These are phyloP conservation scores for Kwoniella shandongensis DNA, from an alignment of 768 basidiomycete genomes.

Conservation along the genomic window DNA sequence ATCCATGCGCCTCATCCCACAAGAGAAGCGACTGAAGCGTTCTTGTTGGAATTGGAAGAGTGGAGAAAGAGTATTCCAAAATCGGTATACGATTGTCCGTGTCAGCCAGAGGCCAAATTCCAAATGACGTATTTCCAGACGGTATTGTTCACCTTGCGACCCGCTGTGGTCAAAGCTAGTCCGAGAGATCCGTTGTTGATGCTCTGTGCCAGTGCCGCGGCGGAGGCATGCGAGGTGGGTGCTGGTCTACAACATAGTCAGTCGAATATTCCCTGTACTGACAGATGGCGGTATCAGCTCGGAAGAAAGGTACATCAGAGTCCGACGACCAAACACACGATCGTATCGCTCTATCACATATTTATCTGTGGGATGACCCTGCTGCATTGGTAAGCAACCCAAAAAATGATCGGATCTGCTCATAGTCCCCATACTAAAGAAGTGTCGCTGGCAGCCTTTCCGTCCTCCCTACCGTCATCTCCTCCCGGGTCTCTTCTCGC, in stretches of 20 bases:
- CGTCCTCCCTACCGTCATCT: slow-evolving; percentile 7
- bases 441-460: slow-evolving; percentile 5
- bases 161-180: slow-evolving; percentile 10
- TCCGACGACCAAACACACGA: slow-evolving; percentile 9
- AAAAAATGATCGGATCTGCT: too few relatives aligned
- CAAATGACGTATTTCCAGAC: slow-evolving; percentile 18
- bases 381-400: slow-evolving; percentile 9
- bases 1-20: slow-evolving; percentile 2
- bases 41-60: slow-evolving; percentile 21
- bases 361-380: slow-evolving; percentile 13
- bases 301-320: slow-evolving; percentile 20
- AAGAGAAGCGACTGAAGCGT: slow-evolving; percentile 10
- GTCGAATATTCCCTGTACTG: neutral
- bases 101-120: slow-evolving; percentile 12
- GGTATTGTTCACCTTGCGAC: slow-evolving; percentile 16
- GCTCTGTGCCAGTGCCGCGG: slow-evolving; percentile 22
- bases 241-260: too few relatives aligned
- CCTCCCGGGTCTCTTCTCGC: neutral
- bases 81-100: neutral
- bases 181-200: slow-evolving; percentile 18
- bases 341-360: slow-evolving; percentile 13
- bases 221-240: slow-evolving; percentile 26
- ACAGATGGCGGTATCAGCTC: neutral
- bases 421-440: neutral
- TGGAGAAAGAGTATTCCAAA: slow-evolving; percentile 18